A percentile compares a stretch with the other conserved stretches of the same genome.
These are phyloP conservation scores for Monsonia emarginata DNA, from an alignment of 441 rosid species.

Conservation along the genomic window DNA sequence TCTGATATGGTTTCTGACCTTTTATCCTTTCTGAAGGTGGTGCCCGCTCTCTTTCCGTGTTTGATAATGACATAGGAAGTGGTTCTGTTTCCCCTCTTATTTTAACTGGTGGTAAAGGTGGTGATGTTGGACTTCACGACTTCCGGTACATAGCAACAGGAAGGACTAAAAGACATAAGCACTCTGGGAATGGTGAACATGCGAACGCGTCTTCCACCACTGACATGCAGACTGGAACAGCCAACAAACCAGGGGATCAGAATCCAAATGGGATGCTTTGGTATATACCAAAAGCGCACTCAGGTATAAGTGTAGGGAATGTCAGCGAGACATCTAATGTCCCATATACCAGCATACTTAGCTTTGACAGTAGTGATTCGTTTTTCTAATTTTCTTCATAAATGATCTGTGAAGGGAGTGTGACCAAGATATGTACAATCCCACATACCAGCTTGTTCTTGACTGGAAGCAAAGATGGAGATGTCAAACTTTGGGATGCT, in stretches of 20 bases:
- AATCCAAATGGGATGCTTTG: constrained; percentile 82
- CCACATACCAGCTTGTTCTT: constrained; percentile 80
- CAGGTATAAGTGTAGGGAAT: constrained; percentile 34
- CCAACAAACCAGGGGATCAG: constrained; percentile 38
- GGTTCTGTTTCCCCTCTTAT: constrained; percentile 90
- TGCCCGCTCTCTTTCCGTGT: constrained; percentile 77
- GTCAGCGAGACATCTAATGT: neutral
- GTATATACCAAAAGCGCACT: constrained; percentile 95
- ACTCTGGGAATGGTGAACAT: constrained; percentile 33
- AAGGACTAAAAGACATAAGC: constrained; percentile 56
- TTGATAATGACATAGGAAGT: constrained; percentile 78
- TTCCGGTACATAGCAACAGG: constrained; percentile 90
- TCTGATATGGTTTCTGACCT: constrained; percentile 7
- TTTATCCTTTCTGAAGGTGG: constrained; percentile 49
- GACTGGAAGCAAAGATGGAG: constrained; percentile 97
- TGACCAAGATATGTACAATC: constrained; percentile 68
- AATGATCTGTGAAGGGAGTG: constrained; percentile 50
- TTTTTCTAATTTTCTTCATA: constrained; percentile 14
- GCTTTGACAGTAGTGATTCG: neutral
- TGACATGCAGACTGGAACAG: constrained; percentile 24
- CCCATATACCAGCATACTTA: neutral
- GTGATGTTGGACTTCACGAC: constrained; percentile 87
- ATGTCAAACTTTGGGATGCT: constrained; percentile 94
- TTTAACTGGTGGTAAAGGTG: constrained; percentile 81
- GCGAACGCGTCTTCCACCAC: constrained; percentile 27